These are phyloP conservation scores for Nemania sp. DNA, from an alignment of 2,329 filamentous ascomycete genomes.

Conservation along the genomic window DNA sequence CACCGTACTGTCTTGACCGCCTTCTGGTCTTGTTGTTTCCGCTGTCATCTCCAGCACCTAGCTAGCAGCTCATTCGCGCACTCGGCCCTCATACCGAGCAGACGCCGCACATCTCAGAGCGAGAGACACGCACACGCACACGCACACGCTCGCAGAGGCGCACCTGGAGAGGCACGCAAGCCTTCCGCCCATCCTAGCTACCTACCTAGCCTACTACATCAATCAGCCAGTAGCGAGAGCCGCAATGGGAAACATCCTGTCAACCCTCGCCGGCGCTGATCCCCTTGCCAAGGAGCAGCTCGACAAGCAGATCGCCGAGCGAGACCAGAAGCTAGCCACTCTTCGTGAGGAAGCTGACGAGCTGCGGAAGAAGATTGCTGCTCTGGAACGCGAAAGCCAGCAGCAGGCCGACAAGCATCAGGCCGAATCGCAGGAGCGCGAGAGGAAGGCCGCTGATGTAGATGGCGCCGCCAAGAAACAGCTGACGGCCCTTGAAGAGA, in stretches of 20 bases:
- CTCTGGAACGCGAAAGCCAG: slow-evolving; percentile 40
- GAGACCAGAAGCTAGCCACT: slow-evolving; percentile 42
- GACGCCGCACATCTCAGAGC: no score
- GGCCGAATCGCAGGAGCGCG: slow-evolving; percentile 39
- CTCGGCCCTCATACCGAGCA: no score
- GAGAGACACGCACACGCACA: no score
- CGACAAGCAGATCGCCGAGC: slow-evolving; percentile 44
- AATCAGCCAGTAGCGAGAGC: slow-evolving; percentile 4
- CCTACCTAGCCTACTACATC: background rate
- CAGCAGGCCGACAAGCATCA: slow-evolving; percentile 42
- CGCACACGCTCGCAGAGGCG: no score
- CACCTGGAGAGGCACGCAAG: background rate
- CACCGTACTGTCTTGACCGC: no score
- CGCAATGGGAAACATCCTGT: slow-evolving; percentile 47
- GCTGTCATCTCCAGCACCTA: no score
- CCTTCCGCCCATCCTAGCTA: background rate
- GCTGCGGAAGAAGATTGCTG: slow-evolving; percentile 44
- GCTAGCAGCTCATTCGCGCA: no score
- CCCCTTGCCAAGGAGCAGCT: slow-evolving; percentile 40
- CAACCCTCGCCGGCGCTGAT: slow-evolving; percentile 44
- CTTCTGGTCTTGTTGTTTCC: no score
- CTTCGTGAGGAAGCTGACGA: slow-evolving; percentile 44
- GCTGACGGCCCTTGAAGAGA: slow-evolving; percentile 31
- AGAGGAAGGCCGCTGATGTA: slow-evolving; percentile 36
- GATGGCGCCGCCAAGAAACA: slow-evolving; percentile 28